Evolutionary conservation across 2,329 filamentous ascomycete genomes (phyloP).

Genomic region (Calonectria henricotiae): DNA sequence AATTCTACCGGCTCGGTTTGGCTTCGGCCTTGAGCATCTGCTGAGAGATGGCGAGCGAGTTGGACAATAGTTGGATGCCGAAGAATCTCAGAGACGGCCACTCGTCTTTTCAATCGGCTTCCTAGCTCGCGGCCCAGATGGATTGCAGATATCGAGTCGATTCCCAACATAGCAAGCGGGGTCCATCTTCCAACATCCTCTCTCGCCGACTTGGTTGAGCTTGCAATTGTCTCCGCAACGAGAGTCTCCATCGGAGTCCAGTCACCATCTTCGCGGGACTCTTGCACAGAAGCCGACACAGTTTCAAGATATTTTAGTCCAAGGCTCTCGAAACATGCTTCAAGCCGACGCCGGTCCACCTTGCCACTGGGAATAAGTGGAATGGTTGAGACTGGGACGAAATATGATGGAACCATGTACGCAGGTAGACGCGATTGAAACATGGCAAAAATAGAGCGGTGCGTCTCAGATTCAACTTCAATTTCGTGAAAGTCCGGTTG

Average conservation of each 20-base stretch:
- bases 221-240: constrained; percentile 71
- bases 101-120: constrained; percentile 60
- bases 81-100: constrained; percentile 81
- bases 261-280: constrained; percentile 55
- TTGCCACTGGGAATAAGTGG: constrained; percentile 85
- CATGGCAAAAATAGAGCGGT: constrained; percentile 68
- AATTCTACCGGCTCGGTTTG: constrained; percentile 28
- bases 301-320: constrained; percentile 63
- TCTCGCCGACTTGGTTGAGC: constrained; percentile 64
- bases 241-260: constrained; percentile 72
- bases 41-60: constrained; percentile 63
- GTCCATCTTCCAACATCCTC: constrained; percentile 74
- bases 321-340: constrained; percentile 65
- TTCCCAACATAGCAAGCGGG: constrained; percentile 83
- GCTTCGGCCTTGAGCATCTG: background rate
- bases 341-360: constrained; percentile 74
- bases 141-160: constrained; percentile 90
- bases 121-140: constrained; percentile 74
- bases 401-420: constrained; percentile 86
- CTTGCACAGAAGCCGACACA: constrained; percentile 50
- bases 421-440: constrained; percentile 73
- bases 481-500: constrained; percentile 58
- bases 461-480: constrained; percentile 55
- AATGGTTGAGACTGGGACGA: constrained; percentile 79
- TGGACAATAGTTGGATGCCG: constrained; percentile 77